Percentiles rank a stretch among this genome's conserved stretches.
These are phyloP conservation scores for Populus ilicifolia DNA, from an alignment of 345 rosid species.

Conservation along the genomic window DNA sequence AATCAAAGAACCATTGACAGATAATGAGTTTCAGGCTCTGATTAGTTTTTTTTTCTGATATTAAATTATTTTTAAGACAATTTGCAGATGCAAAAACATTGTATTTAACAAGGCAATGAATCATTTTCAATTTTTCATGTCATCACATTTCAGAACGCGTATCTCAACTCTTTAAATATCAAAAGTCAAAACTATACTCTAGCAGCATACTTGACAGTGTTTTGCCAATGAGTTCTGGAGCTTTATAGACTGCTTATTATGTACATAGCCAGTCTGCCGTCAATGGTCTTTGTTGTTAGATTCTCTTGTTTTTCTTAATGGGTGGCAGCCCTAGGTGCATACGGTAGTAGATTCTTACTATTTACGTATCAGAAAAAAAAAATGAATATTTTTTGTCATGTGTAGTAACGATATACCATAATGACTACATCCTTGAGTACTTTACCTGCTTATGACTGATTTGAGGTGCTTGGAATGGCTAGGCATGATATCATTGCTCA, in stretches of 20 bases:
- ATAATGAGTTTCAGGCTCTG: not conserved
- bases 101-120: not conserved
- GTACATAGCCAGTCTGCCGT: not conserved
- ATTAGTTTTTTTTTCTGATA: no score
- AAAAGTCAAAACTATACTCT: not conserved
- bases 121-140: not conserved
- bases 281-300: not conserved
- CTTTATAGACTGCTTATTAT: not conserved
- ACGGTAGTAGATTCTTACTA: not conserved
- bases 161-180: not conserved
- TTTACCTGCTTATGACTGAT: slow-evolving; percentile 19
- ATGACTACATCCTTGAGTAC: not conserved
- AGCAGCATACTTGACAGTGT: not conserved
- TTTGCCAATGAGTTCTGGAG: not conserved
- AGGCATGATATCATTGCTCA: slow-evolving; percentile 96
- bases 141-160: not conserved
- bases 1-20: not conserved
- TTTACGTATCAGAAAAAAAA: not conserved
- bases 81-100: not conserved
- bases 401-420: not conserved
- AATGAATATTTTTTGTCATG: not conserved
- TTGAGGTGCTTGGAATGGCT: slow-evolving; percentile 19
- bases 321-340: not conserved
- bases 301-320: not conserved
- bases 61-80: not conserved